These are phyloP conservation scores for Fusarium pilosicola DNA, from an alignment of 2,329 filamentous ascomycete species.

Conservation along the genomic window DNA sequence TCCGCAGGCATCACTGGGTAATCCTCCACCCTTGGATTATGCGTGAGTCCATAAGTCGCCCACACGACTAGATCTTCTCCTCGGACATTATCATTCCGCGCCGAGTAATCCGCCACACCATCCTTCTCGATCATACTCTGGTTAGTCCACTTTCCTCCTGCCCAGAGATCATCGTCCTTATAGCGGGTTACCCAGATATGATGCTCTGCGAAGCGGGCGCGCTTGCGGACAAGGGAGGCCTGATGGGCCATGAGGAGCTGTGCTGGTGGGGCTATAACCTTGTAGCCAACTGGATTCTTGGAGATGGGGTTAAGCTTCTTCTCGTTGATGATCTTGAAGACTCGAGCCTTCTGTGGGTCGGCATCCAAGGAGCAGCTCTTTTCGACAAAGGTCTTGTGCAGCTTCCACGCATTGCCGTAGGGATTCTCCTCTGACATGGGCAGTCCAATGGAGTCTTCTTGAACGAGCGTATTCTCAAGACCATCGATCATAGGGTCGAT, in stretches of 20 bases:
- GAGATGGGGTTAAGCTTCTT: constrained; percentile 57
- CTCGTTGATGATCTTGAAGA: constrained; percentile 60
- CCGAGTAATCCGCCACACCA: constrained; percentile 53
- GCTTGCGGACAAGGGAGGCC: constrained; percentile 50
- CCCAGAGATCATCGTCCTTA: constrained; percentile 56
- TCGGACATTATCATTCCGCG: constrained; percentile 57
- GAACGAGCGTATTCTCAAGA: constrained; percentile 57
- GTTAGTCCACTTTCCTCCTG: constrained; percentile 53
- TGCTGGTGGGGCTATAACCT: constrained; percentile 56
- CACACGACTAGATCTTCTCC: constrained; percentile 66
- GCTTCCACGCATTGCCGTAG: constrained; percentile 68
- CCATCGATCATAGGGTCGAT: constrained; percentile 71
- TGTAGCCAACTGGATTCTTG: constrained; percentile 60
- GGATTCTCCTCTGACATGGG: constrained; percentile 64
- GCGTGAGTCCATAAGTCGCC: constrained; percentile 70
- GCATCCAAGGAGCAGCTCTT: constrained; percentile 62
- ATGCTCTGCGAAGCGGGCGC: constrained; percentile 55
- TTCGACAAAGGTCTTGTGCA: constrained; percentile 59
- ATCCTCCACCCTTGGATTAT: constrained; percentile 73
- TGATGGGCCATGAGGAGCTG: constrained; percentile 58
- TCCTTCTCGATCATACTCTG: constrained; percentile 51
- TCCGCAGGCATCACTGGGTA: constrained; percentile 74
- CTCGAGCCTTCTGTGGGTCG: constrained; percentile 61
- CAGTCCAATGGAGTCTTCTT: constrained; percentile 50
- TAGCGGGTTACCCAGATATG: constrained; percentile 58